A percentile compares a stretch with the other conserved stretches of the same genome.
These are phyloP conservation scores for Hypoxylon sp. DNA, from an alignment of 2,329 filamentous ascomycete genomes.

Conservation along the genomic window DNA sequence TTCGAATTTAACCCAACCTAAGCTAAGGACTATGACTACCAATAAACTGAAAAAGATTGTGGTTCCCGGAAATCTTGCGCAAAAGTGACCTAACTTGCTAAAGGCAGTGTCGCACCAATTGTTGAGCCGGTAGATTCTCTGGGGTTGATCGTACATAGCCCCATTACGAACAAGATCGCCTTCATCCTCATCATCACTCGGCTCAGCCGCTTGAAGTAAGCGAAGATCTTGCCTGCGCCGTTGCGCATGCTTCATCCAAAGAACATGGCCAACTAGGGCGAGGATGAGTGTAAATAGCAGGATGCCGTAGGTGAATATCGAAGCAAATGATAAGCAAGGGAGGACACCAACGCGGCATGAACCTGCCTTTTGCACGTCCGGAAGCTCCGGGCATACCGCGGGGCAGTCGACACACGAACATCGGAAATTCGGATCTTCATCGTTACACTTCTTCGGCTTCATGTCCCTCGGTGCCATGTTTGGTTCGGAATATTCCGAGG, in stretches of 20 bases:
- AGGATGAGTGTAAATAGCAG: constrained; percentile 78
- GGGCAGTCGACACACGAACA: constrained; percentile 97
- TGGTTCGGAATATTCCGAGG: constrained; percentile 71
- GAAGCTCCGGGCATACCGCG: constrained; percentile 85
- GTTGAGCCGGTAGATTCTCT: constrained; percentile 86
- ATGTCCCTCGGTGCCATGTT: constrained; percentile 81
- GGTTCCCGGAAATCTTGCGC: constrained; percentile 85
- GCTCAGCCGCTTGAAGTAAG: constrained; percentile 85
- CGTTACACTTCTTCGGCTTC: constrained; percentile 88
- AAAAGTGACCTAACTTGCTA: constrained; percentile 82
- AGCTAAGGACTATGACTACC: constrained; percentile 82
- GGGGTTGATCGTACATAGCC: constrained; percentile 83
- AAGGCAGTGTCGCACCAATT: constrained; percentile 86
- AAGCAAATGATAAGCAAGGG: constrained; percentile 94
- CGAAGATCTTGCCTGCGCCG: constrained; percentile 87
- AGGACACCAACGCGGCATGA: constrained; percentile 87
- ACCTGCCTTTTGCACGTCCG: constrained; percentile 77
- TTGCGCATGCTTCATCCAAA: constrained; percentile 80
- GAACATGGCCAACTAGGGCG: constrained; percentile 80
- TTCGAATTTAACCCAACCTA: constrained; percentile 91
- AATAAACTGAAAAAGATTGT: constrained; percentile 85
- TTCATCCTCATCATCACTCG: constrained; percentile 95
- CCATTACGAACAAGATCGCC: constrained; percentile 84
- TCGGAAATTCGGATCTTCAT: constrained; percentile 85
- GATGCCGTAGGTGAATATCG: constrained; percentile 87